Evolutionary conservation across 163 green algal species (phyloP).

Genomic region (Chloroidium sp.): DNA sequence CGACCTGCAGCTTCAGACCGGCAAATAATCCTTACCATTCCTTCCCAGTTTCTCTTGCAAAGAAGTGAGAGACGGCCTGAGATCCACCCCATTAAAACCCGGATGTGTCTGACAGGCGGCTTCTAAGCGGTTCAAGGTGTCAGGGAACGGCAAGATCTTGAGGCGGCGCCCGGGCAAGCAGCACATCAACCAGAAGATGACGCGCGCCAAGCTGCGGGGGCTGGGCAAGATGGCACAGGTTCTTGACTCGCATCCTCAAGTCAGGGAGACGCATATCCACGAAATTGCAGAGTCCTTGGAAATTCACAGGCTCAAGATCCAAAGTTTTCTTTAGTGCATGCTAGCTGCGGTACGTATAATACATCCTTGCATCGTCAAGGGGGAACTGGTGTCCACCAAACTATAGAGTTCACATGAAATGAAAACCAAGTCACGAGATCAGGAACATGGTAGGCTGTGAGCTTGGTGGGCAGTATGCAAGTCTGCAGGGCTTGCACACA

Average conservation of each 20-base stretch:
- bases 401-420: too few species aligned
- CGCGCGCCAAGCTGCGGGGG: constrained; percentile 12
- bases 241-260: not conserved
- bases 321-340: too few species aligned
- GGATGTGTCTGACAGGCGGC: constrained; percentile 39
- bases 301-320: too few species aligned
- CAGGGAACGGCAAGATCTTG: constrained; percentile 77
- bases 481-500: too few species aligned
- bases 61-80: not conserved
- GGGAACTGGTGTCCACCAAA: too few species aligned
- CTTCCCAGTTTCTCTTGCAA: not conserved
- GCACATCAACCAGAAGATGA: constrained; percentile 91
- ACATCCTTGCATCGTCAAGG: too few species aligned
- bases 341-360: too few species aligned
- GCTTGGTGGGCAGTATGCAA: too few species aligned
- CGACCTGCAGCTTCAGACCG: not conserved
- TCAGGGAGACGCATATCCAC: not conserved
- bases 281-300: too few species aligned
- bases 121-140: constrained; percentile 86
- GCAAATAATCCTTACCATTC: not conserved
- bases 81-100: not conserved
- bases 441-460: too few species aligned
- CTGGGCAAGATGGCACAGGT: constrained; percentile 26
- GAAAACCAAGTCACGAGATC: too few species aligned
- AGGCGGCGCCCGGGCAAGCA: constrained; percentile 75